phyloP scores from a whole-genome alignment of 2,329 filamentous ascomycete genomes.

The Lanzia echinophila region DNA sequence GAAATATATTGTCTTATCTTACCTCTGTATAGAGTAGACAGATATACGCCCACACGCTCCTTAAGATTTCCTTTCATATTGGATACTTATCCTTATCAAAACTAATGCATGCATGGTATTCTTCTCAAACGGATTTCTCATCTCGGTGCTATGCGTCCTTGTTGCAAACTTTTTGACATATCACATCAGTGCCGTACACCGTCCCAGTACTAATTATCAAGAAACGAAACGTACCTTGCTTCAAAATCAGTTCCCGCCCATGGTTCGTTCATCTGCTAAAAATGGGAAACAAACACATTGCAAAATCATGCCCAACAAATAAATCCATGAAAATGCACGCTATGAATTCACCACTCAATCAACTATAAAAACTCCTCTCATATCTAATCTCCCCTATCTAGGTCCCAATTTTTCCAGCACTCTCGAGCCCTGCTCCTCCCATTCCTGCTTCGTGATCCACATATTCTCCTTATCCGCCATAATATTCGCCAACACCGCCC shows the following conservation, averaged over 20 bases:
- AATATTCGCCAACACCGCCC: slow-evolving; percentile 93
- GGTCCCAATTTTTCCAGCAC: slow-evolving; percentile 90
- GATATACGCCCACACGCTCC: too few relatives aligned
- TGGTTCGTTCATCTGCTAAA: not conserved
- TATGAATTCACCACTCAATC: slow-evolving; percentile 3
- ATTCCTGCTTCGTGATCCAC: slow-evolving; percentile 98
- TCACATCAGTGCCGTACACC: too few relatives aligned
- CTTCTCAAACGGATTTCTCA: too few relatives aligned
- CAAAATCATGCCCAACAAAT: not conserved
- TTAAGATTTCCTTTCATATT: too few relatives aligned
- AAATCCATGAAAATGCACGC: not conserved
- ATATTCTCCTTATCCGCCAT: slow-evolving; percentile 99
- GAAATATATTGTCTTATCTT: too few relatives aligned
- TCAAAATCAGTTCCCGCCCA: not conserved
- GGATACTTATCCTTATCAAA: too few relatives aligned
- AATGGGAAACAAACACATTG: not conserved
- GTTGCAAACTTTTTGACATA: too few relatives aligned
- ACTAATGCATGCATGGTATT: too few relatives aligned
- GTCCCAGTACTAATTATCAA: not conserved
- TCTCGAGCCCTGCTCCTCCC: slow-evolving; percentile 83
- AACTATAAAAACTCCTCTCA: not conserved
- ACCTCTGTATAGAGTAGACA: too few relatives aligned
- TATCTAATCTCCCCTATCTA: slow-evolving; percentile 43
- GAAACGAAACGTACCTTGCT: not conserved
- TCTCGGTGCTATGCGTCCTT: too few relatives aligned